These are phyloP conservation scores for Salix exigua DNA, from an alignment of 345 rosid species.

Conservation along the genomic window DNA sequence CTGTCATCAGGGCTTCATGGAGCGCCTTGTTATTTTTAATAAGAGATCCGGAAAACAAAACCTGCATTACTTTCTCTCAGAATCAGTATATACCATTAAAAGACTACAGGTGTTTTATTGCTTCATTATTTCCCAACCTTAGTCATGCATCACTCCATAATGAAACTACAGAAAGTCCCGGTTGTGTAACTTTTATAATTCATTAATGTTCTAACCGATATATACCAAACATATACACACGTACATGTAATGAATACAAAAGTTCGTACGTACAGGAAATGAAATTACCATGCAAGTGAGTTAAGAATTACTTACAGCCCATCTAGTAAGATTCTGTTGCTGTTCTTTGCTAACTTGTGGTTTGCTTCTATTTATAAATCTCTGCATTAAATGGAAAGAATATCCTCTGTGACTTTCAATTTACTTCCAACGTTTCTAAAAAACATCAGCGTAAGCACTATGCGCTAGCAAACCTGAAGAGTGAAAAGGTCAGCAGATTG, in stretches of 20 bases:
- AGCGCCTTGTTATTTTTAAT: slow-evolving; percentile 65
- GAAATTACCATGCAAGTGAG: no score
- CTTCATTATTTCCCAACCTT: not conserved
- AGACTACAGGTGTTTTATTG: not conserved
- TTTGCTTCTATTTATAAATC: slow-evolving; percentile 82
- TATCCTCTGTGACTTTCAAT: not conserved
- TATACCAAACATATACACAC: no score
- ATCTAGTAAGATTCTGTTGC: slow-evolving; percentile 94
- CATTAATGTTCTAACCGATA: no score
- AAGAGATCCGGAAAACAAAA: slow-evolving; percentile 69
- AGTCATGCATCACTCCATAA: no score
- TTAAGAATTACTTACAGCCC: slow-evolving; percentile 62
- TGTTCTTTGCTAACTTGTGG: slow-evolving; percentile 75
- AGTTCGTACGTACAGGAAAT: no score
- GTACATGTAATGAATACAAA: no score
- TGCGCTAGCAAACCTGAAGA: slow-evolving; percentile 63
- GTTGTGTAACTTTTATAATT: no score
- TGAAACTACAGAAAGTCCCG: no score
- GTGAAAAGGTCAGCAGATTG: slow-evolving; percentile 97
- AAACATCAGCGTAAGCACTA: not conserved
- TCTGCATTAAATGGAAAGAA: slow-evolving; percentile 33
- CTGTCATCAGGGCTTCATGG: slow-evolving; percentile 72
- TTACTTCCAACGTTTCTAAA: not conserved
- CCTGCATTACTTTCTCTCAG: slow-evolving; percentile 40
- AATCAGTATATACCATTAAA: slow-evolving; percentile 2